Conservation (phyloP, 176 grass and related monocot species). For the Zoysia pacifica region DNA sequence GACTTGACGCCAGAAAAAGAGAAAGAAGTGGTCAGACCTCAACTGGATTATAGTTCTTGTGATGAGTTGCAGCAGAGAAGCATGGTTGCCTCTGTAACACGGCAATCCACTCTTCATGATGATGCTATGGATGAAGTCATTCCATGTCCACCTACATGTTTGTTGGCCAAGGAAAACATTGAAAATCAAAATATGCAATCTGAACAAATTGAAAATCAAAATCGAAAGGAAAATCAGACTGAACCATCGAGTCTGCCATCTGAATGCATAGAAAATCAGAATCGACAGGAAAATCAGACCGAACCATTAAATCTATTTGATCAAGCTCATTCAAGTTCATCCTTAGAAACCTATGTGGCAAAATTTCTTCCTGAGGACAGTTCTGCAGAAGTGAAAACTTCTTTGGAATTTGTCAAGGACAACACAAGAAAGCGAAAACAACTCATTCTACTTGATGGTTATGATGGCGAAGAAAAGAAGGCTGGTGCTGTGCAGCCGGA, state of each 20-base stretch:
- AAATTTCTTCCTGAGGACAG: neutral
- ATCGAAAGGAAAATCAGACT: conserved; percentile 14
- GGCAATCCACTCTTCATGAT: conserved; percentile 1
- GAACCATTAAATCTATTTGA: conserved; percentile 24
- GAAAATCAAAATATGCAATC: neutral
- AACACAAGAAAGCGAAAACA: conserved; percentile 15
- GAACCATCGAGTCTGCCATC: conserved; percentile 10
- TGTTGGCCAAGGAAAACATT: conserved; percentile 5
- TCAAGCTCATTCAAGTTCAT: neutral
- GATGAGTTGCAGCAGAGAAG: conserved; percentile 17
- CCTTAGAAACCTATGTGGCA: neutral
- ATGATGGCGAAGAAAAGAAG: conserved; percentile 18
- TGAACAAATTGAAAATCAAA: neutral
- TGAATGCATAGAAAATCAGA: neutral
- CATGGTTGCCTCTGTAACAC: neutral
- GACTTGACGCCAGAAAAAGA: neutral
- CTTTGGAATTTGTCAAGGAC: conserved; percentile 25
- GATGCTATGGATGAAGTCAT: neutral
- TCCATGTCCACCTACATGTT: neutral
- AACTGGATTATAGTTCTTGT: neutral
- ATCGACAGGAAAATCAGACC: conserved; percentile 10
- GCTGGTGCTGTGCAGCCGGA: neutral
- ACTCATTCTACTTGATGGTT: conserved; percentile 23
- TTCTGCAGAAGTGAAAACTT: conserved; percentile 1
- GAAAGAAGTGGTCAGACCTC: neutral